A percentile compares a stretch with the other conserved stretches of the same genome.
phyloP scores from a whole-genome alignment of 805 yeast species.

The Maudiozyma turicensis region DNA sequence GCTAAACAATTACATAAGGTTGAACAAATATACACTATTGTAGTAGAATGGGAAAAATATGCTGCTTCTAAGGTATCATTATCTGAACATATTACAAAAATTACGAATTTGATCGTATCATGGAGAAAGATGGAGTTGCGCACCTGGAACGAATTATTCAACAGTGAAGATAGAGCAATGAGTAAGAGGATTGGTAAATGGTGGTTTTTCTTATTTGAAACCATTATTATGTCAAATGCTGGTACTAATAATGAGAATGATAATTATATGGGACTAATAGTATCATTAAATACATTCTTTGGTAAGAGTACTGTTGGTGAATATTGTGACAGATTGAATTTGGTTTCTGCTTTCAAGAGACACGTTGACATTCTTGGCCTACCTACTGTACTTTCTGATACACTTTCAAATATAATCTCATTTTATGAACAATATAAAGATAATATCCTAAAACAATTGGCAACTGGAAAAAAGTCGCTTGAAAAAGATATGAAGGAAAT shows the following conservation, averaged over 20 bases:
- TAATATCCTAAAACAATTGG: constrained; percentile 38
- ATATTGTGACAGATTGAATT: constrained; percentile 44
- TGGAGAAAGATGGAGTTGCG: constrained; percentile 87
- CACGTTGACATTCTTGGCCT: constrained; percentile 37
- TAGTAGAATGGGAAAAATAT: constrained; percentile 90
- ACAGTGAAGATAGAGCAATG: constrained; percentile 45
- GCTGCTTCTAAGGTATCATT: constrained; percentile 73
- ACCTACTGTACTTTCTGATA: constrained; percentile 16
- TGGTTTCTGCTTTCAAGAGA: constrained; percentile 53
- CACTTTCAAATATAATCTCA: constrained; percentile 33
- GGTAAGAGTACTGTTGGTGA: constrained; percentile 75
- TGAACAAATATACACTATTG: constrained; percentile 75
- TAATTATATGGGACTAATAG: constrained; percentile 26
- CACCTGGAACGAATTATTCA: constrained; percentile 74
- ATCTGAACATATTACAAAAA: constrained; percentile 40
- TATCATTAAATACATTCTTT: constrained; percentile 65
- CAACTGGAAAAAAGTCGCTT: constrained; percentile 39
- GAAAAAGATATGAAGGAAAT: constrained; percentile 79
- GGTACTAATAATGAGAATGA: constrained; percentile 18
- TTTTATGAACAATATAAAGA: constrained; percentile 62
- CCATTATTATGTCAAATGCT: constrained; percentile 44
- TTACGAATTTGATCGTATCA: constrained; percentile 63
- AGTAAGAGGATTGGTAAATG: constrained; percentile 56
- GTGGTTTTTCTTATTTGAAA: constrained; percentile 90
- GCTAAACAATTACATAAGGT: constrained; percentile 70